Percentiles rank a stretch among this genome's conserved stretches.
Evolutionary conservation across 1,284 basidiomycete genomes (phyloP).

Genomic region (Trametes hirsuta): DNA sequence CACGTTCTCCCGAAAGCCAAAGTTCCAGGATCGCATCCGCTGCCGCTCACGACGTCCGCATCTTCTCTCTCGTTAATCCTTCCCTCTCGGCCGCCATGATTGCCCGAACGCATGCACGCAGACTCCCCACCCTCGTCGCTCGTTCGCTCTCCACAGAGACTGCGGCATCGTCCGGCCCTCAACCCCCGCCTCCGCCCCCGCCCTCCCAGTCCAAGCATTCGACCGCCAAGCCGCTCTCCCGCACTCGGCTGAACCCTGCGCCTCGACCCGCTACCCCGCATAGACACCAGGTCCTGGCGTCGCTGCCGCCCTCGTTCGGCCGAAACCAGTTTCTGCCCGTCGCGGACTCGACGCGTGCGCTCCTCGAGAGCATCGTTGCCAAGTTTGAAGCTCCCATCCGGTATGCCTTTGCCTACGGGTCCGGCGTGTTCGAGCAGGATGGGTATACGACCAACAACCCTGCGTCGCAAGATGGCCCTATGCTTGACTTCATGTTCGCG

Average conservation of each 20-base stretch:
- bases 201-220: conserved; percentile 35
- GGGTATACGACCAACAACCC: conserved; percentile 53
- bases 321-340: conserved; percentile 80
- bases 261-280: conserved; percentile 56
- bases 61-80: not conserved
- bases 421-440: conserved; percentile 88
- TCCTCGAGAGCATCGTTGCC: conserved; percentile 77
- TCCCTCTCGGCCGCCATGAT: conserved; percentile 18
- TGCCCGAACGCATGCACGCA: conserved; percentile 24
- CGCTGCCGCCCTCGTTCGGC: conserved; percentile 75
- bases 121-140: conserved; percentile 31
- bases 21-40: not conserved
- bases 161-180: conserved; percentile 37
- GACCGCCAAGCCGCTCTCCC: conserved; percentile 28
- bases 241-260: conserved; percentile 47
- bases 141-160: conserved; percentile 57
- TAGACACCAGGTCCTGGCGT: conserved; percentile 47
- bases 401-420: conserved; percentile 95
- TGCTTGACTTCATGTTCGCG: conserved; percentile 96
- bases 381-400: conserved; percentile 86
- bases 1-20: not conserved
- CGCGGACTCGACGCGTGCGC: conserved; percentile 71
- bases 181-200: conserved; percentile 38
- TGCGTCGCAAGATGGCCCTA: conserved; percentile 53
- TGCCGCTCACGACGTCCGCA: not conserved